Base-by-base conservation (phyloP, 495 filamentous ascomycete species). In the Penicillium roqueforti region DNA sequence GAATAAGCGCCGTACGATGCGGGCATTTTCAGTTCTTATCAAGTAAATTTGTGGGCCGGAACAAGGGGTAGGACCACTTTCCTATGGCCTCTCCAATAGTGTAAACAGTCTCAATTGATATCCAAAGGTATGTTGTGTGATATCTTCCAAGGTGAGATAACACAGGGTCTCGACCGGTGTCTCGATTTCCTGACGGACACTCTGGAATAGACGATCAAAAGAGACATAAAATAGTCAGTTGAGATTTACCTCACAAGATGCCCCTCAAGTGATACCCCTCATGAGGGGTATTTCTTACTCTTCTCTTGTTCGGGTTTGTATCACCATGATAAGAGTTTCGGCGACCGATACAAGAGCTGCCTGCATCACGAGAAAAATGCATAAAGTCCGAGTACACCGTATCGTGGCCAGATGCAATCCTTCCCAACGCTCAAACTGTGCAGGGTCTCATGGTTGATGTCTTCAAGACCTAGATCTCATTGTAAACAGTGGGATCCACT, bases 1-100 rank as follows among this genome's bases (percentile, higher is more conserved):
- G 16, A 39, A 19, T 50, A n/a, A n/a, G n/a, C n/a, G n/a, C n/a
- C n/a, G n/a, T n/a, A 28, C 29, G 28, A 18, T 42, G 37, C 37
- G 23, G 26, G 28, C 41, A 25, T 37, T 26, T 23, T 14, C 32
- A 40, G 37, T 40, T 50, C 25, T 50, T 37, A 29, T 49, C 47
- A 49, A n/a, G 47, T 50, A 50, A 50, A 38, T 10, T 34, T n/a
- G 39, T 34, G 38, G 38, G 26, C 49, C 38, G n/a, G 26, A 28
- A 26, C 26, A 43, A 34, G 49, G 49, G 49, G 49, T 43, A 51
- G 13, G 6, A 16, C 32, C 6, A 6, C 26, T 42, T 16, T 51
- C 7, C n/a, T 8, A 6, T 6, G 31, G 31, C 6, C 6, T 16
- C n/a, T 2, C 32, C 32, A 36, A n/a, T 43, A 10, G 38, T 16